Base-by-base conservation (phyloP, 1,284 basidiomycete species). In the Rhizoctonia solani region DNA sequence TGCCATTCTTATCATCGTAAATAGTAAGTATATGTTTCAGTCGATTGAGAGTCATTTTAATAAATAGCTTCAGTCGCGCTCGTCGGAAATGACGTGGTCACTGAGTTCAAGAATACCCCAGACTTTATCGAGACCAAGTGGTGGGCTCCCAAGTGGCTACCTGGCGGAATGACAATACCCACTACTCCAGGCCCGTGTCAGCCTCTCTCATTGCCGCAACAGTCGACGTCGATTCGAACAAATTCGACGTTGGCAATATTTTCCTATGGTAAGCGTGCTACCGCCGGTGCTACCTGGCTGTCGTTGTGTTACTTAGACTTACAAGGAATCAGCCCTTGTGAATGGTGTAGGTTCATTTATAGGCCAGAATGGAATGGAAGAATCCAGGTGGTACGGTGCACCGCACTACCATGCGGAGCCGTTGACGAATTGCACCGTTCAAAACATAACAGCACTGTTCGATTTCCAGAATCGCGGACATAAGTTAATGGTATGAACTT, bases 101-200 rank as follows among this genome's bases (percentile, higher is more conserved):
- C 42, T 19, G 63, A 66, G 27, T 53, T 66, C 63, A 66, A 66
- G 52, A 52, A 66, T 21, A 37, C n/a, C 27, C 63, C 63, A 4
- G 54, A 66, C 41, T 54, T 54, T 32, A 66, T 42, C 0, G 63
- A 66, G 9, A 46, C 41, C 5, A 54, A 66, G 41, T 66, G 63
- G 63, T 66, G 63, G 63, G 63, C 63, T 16, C 63, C 63, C 1
- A 47, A 42, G 1, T 66, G 63, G 63, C 39, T 66, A 23, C 63
- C 63, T n/a, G 63, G 50, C 1, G 37, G 63, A 11, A 3, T 66
- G 21, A n/a, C 21, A 9, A 23, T 66, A 25, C 63, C 63, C 19
- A 54, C 52, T 16, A 52, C 53, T 4, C 63, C 63, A 19, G 63
- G 63, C 6, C 63, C 63, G 30, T 66, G 63, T 23, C 63, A 66